Base-by-base conservation (phyloP, 23 red algal species). In the Gracilariopsis chorda region DNA sequence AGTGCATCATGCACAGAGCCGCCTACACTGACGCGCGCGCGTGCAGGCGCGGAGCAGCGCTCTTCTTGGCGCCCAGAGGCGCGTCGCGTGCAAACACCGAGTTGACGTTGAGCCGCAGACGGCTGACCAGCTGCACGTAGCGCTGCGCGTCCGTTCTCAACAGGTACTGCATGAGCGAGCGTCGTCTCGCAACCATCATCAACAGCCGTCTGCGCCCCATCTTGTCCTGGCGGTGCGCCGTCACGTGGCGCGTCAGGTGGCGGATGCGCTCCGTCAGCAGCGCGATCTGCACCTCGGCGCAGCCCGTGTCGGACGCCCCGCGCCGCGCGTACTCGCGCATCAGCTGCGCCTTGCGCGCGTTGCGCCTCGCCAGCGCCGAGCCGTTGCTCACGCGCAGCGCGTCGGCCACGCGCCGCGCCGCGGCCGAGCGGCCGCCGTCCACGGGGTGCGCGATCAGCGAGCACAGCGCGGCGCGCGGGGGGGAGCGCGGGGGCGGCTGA, bases 141-240 rank as follows among this genome's bases (percentile, higher is more conserved):
- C 4, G 1, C 55, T 64, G 2, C 16, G 78, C 12, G 24, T 63
- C 42, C 3, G 46, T 74, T 2, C 83, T 34, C 3, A 73, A 51
- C 63, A 87, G 41, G 43, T 87, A 87, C 28, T 87, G 42, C 83
- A 87, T 87, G 25, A 87, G 24, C 2, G 61, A 62, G 3, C 83
- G 83, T 7, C 83, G 61, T 51, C 73, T 87, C 2, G 62, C 83
- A 1, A 87, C 83, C 57, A 91, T 37, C 46, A 80, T 80, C 2
- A 81, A 29, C 71, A 91, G 29, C 3, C 59, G 77, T 29, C 88
- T 73, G 6, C 57, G 52, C 14, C 57, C 69, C 88, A 48, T 73
- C 58, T 68, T 67, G 37, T 91, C 88, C 42, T 91, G 73, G 2
- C 25, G 19, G 58, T 91, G 74, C 9, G 20, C 20, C 8, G 37